Percentiles rank a stretch among this genome's conserved stretches.
These are phyloP conservation scores for Porpolomopsis calyptriformis DNA, from an alignment of 768 basidiomycete genomes.

Conservation along the genomic window DNA sequence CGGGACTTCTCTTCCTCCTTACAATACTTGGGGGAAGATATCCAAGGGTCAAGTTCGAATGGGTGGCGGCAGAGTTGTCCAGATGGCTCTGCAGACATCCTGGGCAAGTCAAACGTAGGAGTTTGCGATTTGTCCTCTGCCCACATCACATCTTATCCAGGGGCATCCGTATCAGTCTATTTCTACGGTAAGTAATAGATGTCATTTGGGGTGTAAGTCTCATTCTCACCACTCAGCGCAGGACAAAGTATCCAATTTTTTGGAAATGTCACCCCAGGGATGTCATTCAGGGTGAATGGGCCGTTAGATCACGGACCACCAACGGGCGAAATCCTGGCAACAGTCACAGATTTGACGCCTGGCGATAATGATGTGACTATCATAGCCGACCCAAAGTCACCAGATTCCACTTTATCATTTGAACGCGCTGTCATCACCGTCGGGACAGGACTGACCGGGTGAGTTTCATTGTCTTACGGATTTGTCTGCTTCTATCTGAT, in stretches of 20 bases:
- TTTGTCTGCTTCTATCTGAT: too few species aligned
- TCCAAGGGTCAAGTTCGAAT: neutral
- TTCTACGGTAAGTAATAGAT: neutral
- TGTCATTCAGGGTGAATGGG: neutral
- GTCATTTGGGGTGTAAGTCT: neutral
- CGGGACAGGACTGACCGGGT: neutral
- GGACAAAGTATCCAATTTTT: neutral
- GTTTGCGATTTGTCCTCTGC: neutral
- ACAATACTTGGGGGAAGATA: neutral
- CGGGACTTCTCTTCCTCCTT: neutral
- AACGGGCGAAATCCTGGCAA: neutral
- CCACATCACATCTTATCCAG: neutral
- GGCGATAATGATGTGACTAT: neutral
- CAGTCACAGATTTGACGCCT: neutral
- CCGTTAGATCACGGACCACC: neutral
- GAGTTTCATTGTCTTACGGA: too few species aligned
- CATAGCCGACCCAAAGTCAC: neutral
- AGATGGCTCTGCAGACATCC: neutral
- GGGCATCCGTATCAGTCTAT: neutral
- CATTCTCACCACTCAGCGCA: neutral
- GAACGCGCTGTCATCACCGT: neutral
- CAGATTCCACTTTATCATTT: neutral
- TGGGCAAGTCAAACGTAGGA: neutral
- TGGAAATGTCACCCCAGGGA: neutral
- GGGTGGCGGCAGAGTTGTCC: neutral